Evolutionary conservation across 208 protist species (phyloP), one percentile per base, ranked within the genome.

Genomic region (Acanthamoeba royreba): DNA sequence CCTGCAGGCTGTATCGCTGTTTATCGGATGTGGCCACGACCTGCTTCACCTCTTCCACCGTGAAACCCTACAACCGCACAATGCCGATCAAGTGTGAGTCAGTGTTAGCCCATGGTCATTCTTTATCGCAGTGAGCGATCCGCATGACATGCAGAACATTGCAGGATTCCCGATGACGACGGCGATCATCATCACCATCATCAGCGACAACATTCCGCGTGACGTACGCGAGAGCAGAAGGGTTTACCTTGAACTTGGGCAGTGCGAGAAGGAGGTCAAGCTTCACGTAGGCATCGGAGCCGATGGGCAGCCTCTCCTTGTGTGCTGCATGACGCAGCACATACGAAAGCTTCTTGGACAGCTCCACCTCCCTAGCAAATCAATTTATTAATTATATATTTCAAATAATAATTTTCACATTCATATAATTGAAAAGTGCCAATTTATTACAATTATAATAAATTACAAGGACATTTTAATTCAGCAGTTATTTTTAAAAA

Each of bases 281-380:
- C 45, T 49, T 55, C 43, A 86, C 55, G 45, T 22, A 86, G 28
- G 25, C 77, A 19, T 86, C 77, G 4, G 42, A 13, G 2, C 46
- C 45, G n/a, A 86, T 86, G 77, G 77, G 77, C 45, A 86, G 19
- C 31, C 77, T 55, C 9, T 86, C 45, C 43, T 86, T 86, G 77
- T 25, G 7, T n/a, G 77, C 77, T 8, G 43, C 77, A 40, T 86
- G 77, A 8, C 77, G 77, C 43, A 86, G 46, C n/a, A 86, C 42
- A 35, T 58, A 86, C 31, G 77, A 86, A 5, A 86, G 77, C 19
- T 38, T 28, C 43, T 86, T 86, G 43, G 77, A 86, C n/a, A 86
- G 77, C 77, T 49, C 31, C 77, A 86, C 77, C n/a, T 86, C 77
- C 28, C 28, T 49, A 19, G 55, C 55, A 66, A 28, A 28, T 17